Conservation (phyloP, 2,329 filamentous ascomycete genomes). For the Lachnellula suecica region DNA sequence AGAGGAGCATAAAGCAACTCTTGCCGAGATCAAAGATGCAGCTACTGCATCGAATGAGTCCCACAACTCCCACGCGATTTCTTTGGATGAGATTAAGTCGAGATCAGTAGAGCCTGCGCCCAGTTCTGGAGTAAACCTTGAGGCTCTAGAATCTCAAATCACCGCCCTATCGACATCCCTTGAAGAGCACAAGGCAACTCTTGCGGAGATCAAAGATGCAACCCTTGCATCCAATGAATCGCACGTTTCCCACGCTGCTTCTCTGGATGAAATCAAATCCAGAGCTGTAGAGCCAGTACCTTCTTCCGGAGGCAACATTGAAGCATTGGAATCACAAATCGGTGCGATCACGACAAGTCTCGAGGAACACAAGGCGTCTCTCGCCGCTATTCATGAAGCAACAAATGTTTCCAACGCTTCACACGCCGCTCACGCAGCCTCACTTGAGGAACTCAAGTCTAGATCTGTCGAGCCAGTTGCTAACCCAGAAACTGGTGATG, state of each 20-base stretch:
- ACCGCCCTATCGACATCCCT: conserved; percentile 8
- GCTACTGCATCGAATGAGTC: conserved; percentile 12
- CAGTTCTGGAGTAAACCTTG: background rate
- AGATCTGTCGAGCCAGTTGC: conserved; percentile 3
- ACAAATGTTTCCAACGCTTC: background rate
- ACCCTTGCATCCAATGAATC: conserved; percentile 12
- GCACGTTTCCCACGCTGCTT: conserved; percentile 7
- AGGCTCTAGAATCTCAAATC: conserved; percentile 2
- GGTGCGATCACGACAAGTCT: conserved; percentile 4
- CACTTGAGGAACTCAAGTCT: conserved; percentile 18
- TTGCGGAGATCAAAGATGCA: conserved; percentile 12
- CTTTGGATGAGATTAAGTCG: conserved; percentile 13
- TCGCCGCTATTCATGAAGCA: conserved; percentile 9
- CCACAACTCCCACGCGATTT: conserved; percentile 6
- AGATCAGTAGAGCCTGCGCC: background rate
- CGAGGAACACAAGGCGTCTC: conserved; percentile 8
- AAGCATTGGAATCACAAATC: conserved; percentile 3
- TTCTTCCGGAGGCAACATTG: background rate
- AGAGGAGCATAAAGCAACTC: conserved; percentile 18
- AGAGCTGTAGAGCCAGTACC: background rate
- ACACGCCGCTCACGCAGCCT: conserved; percentile 5
- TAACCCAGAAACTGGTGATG: background rate
- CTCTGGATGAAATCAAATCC: conserved; percentile 13
- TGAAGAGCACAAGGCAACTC: conserved; percentile 17
- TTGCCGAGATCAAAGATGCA: conserved; percentile 12